Evolutionary conservation across 345 rosid species (phyloP).

Genomic region (Murraya paniculata): DNA sequence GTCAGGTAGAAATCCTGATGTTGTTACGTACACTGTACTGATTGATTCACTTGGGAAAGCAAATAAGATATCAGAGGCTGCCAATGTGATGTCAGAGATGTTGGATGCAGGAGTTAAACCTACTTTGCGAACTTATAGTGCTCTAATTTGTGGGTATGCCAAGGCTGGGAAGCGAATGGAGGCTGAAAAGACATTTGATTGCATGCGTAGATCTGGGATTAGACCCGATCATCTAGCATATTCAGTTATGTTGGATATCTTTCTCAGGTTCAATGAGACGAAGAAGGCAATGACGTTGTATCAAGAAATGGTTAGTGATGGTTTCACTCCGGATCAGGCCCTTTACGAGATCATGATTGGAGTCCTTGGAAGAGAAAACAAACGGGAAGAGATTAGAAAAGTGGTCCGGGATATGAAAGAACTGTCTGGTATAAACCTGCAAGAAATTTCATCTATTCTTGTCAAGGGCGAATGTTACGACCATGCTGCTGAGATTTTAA

Average conservation of each 20-base stretch:
- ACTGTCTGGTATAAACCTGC: constrained; percentile 57
- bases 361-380: constrained; percentile 47
- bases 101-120: constrained; percentile 78
- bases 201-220: constrained; percentile 78
- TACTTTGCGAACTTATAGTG: constrained; percentile 82
- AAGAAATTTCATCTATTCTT: constrained; percentile 64
- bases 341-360: constrained; percentile 59
- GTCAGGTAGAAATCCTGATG: constrained; percentile 75
- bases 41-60: constrained; percentile 95
- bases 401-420: constrained; percentile 71
- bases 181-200: constrained; percentile 71
- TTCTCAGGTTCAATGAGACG: constrained; percentile 57
- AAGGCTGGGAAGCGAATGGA: constrained; percentile 79
- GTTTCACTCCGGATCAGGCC: constrained; percentile 49
- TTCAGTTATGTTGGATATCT: constrained; percentile 83
- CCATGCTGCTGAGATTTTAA: constrained; percentile 66
- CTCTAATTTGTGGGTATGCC: constrained; percentile 93
- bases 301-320: constrained; percentile 61
- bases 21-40: constrained; percentile 78
- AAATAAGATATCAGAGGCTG: constrained; percentile 67
- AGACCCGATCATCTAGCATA: constrained; percentile 83
- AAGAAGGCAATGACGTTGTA: constrained; percentile 62
- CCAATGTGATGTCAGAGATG: constrained; percentile 88
- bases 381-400: constrained; percentile 56
- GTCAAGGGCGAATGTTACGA: constrained; percentile 85